Percentiles rank a stretch among this genome's conserved stretches.
Evolutionary conservation across 805 yeast species (phyloP).

Genomic region (Monosporozyma aerobia): DNA sequence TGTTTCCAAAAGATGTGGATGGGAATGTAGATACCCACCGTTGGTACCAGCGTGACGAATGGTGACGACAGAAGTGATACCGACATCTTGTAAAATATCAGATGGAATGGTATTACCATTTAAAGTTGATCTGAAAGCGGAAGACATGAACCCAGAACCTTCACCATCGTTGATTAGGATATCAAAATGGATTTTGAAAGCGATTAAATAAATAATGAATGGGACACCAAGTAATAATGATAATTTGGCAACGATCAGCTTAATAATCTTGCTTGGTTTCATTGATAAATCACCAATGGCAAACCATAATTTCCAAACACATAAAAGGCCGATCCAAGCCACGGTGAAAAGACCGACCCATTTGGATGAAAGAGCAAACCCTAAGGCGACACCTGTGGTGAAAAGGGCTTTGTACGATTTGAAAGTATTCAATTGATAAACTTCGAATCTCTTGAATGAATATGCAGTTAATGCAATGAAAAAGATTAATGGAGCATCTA

Average conservation of each 20-base stretch:
- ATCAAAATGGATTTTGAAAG: constrained; percentile 57
- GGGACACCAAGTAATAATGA: constrained; percentile 51
- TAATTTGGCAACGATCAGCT: constrained; percentile 45
- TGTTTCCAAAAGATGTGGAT: constrained; percentile 56
- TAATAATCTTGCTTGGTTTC: constrained; percentile 34
- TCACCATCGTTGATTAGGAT: constrained; percentile 54
- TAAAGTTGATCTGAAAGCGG: constrained; percentile 61
- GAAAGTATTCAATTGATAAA: constrained; percentile 49
- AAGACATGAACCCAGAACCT: constrained; percentile 61
- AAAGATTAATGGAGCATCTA: constrained; percentile 69
- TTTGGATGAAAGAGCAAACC: constrained; percentile 64
- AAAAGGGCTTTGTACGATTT: constrained; percentile 52
- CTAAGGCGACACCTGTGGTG: constrained; percentile 61
- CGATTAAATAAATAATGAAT: constrained; percentile 40
- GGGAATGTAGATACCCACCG: constrained; percentile 84
- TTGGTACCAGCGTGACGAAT: constrained; percentile 60
- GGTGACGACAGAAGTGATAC: constrained; percentile 59
- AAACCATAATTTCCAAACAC: constrained; percentile 59
- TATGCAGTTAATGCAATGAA: constrained; percentile 67
- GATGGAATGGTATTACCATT: constrained; percentile 52
- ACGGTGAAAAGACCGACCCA: constrained; percentile 82
- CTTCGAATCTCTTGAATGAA: constrained; percentile 56
- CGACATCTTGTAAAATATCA: constrained; percentile 55
- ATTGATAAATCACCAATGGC: constrained; percentile 60
- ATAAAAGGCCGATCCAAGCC: constrained; percentile 64